Percentiles rank a stretch among this genome's conserved stretches.
phyloP scores from a whole-genome alignment of 2,329 filamentous ascomycete genomes.

The Exophiala dermatitidis region DNA sequence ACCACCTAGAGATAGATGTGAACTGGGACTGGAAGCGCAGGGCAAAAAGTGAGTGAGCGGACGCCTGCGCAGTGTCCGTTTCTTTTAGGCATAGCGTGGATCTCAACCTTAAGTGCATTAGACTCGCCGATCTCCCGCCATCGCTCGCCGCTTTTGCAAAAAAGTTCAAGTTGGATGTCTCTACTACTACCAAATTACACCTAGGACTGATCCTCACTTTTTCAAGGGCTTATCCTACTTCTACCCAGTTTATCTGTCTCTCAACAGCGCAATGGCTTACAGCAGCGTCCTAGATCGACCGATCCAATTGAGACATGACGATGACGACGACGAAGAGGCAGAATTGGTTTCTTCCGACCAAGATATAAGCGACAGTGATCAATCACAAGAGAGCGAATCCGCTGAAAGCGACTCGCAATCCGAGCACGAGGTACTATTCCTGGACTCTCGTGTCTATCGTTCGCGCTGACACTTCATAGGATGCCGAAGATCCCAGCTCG shows the following conservation, averaged over 20 bases:
- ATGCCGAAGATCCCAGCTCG: conserved; percentile 35
- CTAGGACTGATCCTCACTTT: not conserved
- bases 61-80: not conserved
- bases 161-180: not conserved
- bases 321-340: conserved; percentile 29
- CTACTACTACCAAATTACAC: not conserved
- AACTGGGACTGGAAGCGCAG: not conserved
- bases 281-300: conserved; percentile 10
- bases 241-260: not conserved
- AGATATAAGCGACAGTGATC: conserved; percentile 2
- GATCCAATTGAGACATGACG: conserved; percentile 24
- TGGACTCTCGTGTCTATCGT: not conserved
- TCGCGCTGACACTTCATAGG: conserved; percentile 8
- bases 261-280: conserved; percentile 11
- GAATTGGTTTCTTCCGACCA: conserved; percentile 30
- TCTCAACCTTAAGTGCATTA: conserved; percentile 6
- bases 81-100: not conserved
- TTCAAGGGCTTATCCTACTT: too few relatives aligned
- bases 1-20: too few relatives aligned
- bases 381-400: conserved; percentile 4
- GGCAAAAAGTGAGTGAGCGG: not conserved
- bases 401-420: conserved; percentile 3
- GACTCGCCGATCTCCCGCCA: conserved; percentile 2
- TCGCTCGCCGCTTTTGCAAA: not conserved
- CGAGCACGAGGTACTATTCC: conserved; percentile 1